Conservation (phyloP, 2,329 filamentous ascomycete species). For the Fusarium sp. region DNA sequence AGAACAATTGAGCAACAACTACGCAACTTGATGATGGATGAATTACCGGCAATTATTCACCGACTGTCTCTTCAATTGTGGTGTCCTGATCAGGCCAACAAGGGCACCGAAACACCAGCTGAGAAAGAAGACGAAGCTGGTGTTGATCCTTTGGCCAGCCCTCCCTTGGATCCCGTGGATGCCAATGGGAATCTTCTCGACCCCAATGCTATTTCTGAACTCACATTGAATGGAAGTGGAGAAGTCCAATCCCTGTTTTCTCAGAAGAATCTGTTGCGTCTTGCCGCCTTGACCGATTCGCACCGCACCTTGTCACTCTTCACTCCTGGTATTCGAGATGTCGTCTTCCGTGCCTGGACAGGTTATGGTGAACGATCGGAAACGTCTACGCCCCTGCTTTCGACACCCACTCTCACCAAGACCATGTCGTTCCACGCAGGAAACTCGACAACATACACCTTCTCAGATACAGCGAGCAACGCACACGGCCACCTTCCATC, state of each 20-base stretch:
- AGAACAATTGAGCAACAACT: constrained; percentile 95
- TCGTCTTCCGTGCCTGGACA: constrained; percentile 92
- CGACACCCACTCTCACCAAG: constrained; percentile 66
- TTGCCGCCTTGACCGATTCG: constrained; percentile 85
- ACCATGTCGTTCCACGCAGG: constrained; percentile 70
- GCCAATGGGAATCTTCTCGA: constrained; percentile 80
- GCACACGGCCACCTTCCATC: constrained; percentile 71
- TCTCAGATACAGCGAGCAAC: constrained; percentile 75
- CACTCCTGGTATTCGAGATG: constrained; percentile 88
- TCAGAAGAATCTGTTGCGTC: constrained; percentile 87
- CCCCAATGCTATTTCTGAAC: constrained; percentile 75
- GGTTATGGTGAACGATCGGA: constrained; percentile 78
- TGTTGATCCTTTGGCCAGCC: constrained; percentile 83
- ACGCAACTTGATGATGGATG: constrained; percentile 95
- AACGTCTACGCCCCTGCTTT: constrained; percentile 56
- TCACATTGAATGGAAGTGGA: constrained; percentile 80
- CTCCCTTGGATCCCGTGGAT: constrained; percentile 84
- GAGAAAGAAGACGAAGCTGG: constrained; percentile 66
- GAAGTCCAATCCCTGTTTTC: constrained; percentile 93
- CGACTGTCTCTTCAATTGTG: constrained; percentile 87
- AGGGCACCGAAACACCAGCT: constrained; percentile 59
- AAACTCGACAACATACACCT: constrained; percentile 74
- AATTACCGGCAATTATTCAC: constrained; percentile 95
- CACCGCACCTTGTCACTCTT: constrained; percentile 91
- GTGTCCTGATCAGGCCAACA: constrained; percentile 79